Conservation (phyloP, 2,329 filamentous ascomycete genomes). For the Stachybotrys echinatus region DNA sequence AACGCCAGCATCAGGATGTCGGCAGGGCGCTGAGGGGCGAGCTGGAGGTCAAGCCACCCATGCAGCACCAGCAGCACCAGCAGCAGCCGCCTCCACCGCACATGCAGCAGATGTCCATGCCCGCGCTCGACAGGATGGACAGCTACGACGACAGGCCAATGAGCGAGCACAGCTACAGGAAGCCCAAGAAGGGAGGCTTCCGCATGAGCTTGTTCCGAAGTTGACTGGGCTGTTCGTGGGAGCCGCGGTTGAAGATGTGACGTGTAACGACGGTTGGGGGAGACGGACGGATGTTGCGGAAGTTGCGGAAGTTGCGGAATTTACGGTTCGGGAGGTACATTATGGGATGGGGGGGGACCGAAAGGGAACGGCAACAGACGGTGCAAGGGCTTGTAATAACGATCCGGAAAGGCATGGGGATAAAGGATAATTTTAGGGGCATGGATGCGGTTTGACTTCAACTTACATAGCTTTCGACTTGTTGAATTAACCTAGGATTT, state of each 20-base stretch:
- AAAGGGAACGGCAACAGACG: neutral
- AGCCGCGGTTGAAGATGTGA: neutral
- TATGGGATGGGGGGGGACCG: neutral
- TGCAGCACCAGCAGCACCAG: neutral
- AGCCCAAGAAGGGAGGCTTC: conserved; percentile 11
- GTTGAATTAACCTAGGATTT: no score
- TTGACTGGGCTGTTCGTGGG: neutral
- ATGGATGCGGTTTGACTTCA: no score
- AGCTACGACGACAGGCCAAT: conserved; percentile 14
- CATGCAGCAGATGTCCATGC: conserved; percentile 6
- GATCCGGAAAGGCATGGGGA: neutral
- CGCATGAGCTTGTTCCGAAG: conserved; percentile 14
- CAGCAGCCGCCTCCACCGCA: neutral
- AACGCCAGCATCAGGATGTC: conserved; percentile 34
- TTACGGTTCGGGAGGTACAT: neutral
- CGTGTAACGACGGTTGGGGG: neutral
- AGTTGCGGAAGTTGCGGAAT: no score
- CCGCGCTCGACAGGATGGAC: conserved; percentile 15
- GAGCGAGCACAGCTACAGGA: conserved; percentile 15
- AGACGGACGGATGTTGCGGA: no score
- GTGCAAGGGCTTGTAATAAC: neutral
- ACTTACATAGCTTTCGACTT: no score
- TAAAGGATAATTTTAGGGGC: no score
- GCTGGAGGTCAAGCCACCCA: conserved; percentile 6
- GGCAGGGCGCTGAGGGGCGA: conserved; percentile 36